Percentiles rank a stretch among this genome's conserved stretches.
Evolutionary conservation across 106 monocot genomes (phyloP).

Genomic region (Posidonia australis): DNA sequence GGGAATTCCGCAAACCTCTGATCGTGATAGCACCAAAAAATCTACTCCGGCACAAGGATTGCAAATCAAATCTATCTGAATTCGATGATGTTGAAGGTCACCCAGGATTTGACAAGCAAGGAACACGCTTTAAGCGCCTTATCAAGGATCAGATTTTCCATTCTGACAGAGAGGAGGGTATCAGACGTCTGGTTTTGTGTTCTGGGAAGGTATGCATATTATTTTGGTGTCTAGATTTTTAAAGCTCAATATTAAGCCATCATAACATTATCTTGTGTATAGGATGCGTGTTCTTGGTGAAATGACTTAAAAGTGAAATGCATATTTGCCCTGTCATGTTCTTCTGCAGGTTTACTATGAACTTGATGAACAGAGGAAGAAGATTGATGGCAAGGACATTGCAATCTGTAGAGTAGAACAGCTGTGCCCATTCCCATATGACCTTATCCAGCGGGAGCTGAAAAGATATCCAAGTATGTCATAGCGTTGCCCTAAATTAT

Average conservation of each 20-base stretch:
- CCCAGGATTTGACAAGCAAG: constrained; percentile 96
- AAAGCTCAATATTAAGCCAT: too few relatives aligned
- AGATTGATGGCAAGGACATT: constrained; percentile 52
- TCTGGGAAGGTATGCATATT: too few relatives aligned
- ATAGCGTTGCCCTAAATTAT: not conserved
- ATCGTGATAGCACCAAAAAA: constrained; percentile 93
- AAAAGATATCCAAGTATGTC: constrained; percentile 95
- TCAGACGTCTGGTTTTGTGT: too few relatives aligned
- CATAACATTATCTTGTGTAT: too few relatives aligned
- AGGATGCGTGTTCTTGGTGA: too few relatives aligned
- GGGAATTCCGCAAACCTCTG: constrained; percentile 93
- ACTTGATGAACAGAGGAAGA: constrained; percentile 79
- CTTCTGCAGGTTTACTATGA: constrained; percentile 79
- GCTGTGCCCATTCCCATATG: constrained; percentile 94
- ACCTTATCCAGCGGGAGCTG: constrained; percentile 86
- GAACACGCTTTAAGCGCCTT: constrained; percentile 96
- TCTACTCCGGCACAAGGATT: constrained; percentile 90
- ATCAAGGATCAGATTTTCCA: constrained; percentile 85
- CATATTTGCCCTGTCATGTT: not conserved
- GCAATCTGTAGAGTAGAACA: constrained; percentile 97
- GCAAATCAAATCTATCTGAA: constrained; percentile 89
- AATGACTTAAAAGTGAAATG: not conserved
- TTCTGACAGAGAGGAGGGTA: constrained; percentile 76
- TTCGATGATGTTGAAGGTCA: constrained; percentile 92
- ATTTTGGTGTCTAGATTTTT: too few relatives aligned